phyloP scores from a whole-genome alignment of 1,284 basidiomycete genomes.

The Microbotryum scabiosae region DNA sequence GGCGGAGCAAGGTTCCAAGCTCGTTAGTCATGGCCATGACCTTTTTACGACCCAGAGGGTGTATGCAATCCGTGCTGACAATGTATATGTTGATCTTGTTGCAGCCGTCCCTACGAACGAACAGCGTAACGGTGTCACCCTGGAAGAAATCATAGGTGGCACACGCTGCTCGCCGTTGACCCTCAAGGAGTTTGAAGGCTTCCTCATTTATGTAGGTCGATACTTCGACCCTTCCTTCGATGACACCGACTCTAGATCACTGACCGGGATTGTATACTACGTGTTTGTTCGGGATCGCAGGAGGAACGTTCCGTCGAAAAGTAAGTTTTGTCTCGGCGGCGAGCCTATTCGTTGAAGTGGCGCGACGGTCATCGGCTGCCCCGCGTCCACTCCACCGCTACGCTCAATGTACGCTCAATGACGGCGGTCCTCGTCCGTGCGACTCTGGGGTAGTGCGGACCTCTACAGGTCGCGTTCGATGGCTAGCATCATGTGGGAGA shows the following conservation, averaged over 20 bases:
- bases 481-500: neutral
- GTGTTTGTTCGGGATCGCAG: neutral
- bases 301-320: constrained; percentile 18
- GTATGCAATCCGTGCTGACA: too few relatives aligned
- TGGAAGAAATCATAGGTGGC: constrained; percentile 14
- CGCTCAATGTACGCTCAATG: neutral
- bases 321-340: neutral
- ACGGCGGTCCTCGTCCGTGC: neutral
- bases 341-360: neutral
- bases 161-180: constrained; percentile 10
- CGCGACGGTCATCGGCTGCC: neutral
- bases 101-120: too few relatives aligned
- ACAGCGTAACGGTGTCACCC: constrained; percentile 5
- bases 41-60: too few relatives aligned
- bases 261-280: neutral
- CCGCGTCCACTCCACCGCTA: neutral
- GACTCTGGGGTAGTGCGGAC: neutral
- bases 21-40: too few relatives aligned
- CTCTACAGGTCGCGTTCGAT: neutral
- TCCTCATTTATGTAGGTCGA: constrained; percentile 10
- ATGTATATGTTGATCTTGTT: too few relatives aligned
- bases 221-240: neutral
- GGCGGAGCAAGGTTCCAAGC: too few relatives aligned
- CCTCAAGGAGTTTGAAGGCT: constrained; percentile 16
- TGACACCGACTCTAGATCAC: neutral